Evolutionary conservation across 345 rosid genomes (phyloP), one percentile per base, ranked within the genome.

Genomic region (Gynandropsis gynandra): DNA sequence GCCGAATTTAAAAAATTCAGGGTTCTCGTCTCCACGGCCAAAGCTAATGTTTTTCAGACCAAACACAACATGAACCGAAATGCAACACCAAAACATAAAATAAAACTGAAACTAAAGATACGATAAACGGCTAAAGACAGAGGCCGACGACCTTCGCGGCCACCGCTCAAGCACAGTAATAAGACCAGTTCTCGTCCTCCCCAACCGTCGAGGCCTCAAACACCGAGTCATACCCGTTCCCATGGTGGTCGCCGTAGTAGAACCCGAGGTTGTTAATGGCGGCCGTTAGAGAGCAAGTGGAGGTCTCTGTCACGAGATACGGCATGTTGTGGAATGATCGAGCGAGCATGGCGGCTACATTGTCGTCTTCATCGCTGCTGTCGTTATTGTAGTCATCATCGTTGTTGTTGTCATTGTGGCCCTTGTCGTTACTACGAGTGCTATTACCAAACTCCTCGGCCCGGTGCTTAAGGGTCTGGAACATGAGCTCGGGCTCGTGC

Each of bases 401-500:
- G 29, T 24, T 5, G 5, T 24, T 24, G 29, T 5, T 24, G 5
- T 5, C 5, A 24, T 5, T 24, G 5, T 24, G 29, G 29, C 29
- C 5, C 4, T 5, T 24, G 29, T 5, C 5, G 29, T 24, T 24
- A 24, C 29, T 24, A 24, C 29, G 5, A n/a, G n/a, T 24, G 29
- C 5, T 24, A 24, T 24, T 24, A 24, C 29, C 29, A 5, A 42
- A 64, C 58, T 83, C 97, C 60, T 78, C 92, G 0, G 85, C 94
- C 1, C 95, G 76, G 74, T 87, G 85, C 80, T 87, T 88, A 34
- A 93, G 76, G 1, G 94, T 81, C 81, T 88, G 80, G 54, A 81
- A 81, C 97, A 93, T 93, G 52, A 93, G 78, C 80, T 83, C 84
- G 1, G 99, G 99, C 83, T 93, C 95, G 48, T 93, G 92, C 78